Evolutionary conservation across 2,329 filamentous ascomycete genomes (phyloP).

Genomic region (Teratosphaeria pseudoeucalypti): DNA sequence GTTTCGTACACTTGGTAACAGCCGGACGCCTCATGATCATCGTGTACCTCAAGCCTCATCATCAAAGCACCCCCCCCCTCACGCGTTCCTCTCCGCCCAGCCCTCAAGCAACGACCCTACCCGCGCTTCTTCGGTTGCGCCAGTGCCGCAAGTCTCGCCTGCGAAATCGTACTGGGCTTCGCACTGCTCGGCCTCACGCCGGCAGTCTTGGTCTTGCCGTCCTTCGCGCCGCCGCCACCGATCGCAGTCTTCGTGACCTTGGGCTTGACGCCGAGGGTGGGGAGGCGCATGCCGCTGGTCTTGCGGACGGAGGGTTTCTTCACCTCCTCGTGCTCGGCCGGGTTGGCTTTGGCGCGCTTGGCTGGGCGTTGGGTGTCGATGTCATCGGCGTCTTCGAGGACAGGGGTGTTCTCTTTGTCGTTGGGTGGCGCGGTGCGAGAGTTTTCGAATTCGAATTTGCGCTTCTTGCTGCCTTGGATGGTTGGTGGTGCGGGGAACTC

Average conservation of each 20-base stretch:
- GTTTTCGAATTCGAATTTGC: slow-evolving; percentile 31
- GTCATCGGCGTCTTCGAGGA: slow-evolving; percentile 10
- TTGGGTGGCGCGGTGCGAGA: slow-evolving; percentile 9
- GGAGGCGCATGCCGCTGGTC: slow-evolving; percentile 10
- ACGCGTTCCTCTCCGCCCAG: neutral
- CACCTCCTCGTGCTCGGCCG: neutral
- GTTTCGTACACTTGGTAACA: neutral
- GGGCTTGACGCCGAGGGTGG: slow-evolving; percentile 25
- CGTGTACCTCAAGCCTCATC: neutral
- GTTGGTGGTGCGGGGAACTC: slow-evolving; percentile 3
- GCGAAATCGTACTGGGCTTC: slow-evolving; percentile 18
- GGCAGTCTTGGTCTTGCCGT: slow-evolving; percentile 9
- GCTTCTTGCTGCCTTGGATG: slow-evolving; percentile 29
- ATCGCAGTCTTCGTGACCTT: slow-evolving; percentile 15
- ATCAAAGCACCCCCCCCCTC: neutral
- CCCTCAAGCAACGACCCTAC: neutral
- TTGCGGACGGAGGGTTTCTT: slow-evolving; percentile 3
- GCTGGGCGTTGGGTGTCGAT: slow-evolving; percentile 1
- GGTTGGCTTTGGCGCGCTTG: slow-evolving; percentile 18
- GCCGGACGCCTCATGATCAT: neutral
- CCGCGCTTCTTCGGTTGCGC: slow-evolving; percentile 21
- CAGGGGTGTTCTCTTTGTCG: neutral
- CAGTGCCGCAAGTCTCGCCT: slow-evolving; percentile 22
- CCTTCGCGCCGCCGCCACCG: slow-evolving; percentile 1
- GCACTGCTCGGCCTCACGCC: slow-evolving; percentile 2